phyloP scores from a whole-genome alignment of 2,329 filamentous ascomycete genomes.

The Xenoacremonium recifei region DNA sequence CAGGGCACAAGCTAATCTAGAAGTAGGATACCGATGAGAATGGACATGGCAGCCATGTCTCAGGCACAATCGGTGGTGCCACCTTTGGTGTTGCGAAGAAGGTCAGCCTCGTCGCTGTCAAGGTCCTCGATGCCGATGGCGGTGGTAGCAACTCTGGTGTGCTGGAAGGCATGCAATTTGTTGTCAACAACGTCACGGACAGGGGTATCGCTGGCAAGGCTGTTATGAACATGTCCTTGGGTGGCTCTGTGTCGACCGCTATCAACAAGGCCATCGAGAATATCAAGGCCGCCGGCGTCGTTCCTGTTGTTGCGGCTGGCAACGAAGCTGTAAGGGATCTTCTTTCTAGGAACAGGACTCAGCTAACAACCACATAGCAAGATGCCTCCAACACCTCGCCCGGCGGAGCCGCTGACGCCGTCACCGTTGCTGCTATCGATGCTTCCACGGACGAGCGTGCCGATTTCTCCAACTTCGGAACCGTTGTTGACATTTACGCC shows the following conservation, averaged over 20 bases:
- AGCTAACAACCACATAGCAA: slow-evolving; percentile 27
- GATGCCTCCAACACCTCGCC: slow-evolving; percentile 52
- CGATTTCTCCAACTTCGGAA: slow-evolving; percentile 59
- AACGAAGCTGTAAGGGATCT: slow-evolving; percentile 48
- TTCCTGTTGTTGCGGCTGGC: slow-evolving; percentile 59
- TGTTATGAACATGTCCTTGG: slow-evolving; percentile 64
- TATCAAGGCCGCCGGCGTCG: slow-evolving; percentile 49
- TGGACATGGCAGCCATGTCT: slow-evolving; percentile 64
- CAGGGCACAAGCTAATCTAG: slow-evolving; percentile 6
- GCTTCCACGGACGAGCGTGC: slow-evolving; percentile 47
- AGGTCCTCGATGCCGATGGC: slow-evolving; percentile 53
- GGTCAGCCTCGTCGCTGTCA: slow-evolving; percentile 52
- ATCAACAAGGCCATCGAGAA: slow-evolving; percentile 55
- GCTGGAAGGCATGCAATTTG: slow-evolving; percentile 58
- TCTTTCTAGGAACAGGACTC: not conserved
- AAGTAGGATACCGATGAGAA: slow-evolving; percentile 52
- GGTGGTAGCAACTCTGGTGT: slow-evolving; percentile 40
- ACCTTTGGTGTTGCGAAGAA: slow-evolving; percentile 58
- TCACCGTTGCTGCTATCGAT: slow-evolving; percentile 60
- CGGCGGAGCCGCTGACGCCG: slow-evolving; percentile 53
- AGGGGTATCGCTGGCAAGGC: slow-evolving; percentile 48
- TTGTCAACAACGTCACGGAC: slow-evolving; percentile 44
- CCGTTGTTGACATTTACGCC: slow-evolving; percentile 52
- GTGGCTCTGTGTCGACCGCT: slow-evolving; percentile 46
- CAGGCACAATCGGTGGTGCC: slow-evolving; percentile 58